Evolutionary conservation across 1,284 basidiomycete genomes (phyloP).

Genomic region (Omphalotus olearius): DNA sequence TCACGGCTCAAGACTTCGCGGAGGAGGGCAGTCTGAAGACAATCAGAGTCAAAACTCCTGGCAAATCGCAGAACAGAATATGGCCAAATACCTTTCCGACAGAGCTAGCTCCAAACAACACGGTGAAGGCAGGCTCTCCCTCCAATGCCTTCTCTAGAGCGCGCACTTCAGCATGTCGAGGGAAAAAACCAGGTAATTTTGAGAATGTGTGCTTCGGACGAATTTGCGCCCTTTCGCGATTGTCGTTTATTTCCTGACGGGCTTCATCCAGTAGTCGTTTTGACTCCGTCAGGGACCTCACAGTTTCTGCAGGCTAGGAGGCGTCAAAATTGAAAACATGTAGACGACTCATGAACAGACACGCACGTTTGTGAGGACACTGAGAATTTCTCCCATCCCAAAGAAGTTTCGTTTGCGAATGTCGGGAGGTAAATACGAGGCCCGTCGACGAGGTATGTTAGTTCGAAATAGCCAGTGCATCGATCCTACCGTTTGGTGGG

Average conservation of each 20-base stretch:
- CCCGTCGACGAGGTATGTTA: constrained; percentile 61
- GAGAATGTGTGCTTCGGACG: constrained; percentile 76
- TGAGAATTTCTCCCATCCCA: constrained; percentile 72
- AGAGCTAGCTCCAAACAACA: constrained; percentile 77
- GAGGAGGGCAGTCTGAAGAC: constrained; percentile 62
- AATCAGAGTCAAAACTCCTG: neutral
- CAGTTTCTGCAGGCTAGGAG: constrained; percentile 67
- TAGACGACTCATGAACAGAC: constrained; percentile 11
- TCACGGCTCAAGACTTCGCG: constrained; percentile 68
- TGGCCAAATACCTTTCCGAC: constrained; percentile 60
- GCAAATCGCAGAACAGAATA: neutral
- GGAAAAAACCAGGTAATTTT: constrained; percentile 67
- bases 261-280: constrained; percentile 72
- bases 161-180: constrained; percentile 60
- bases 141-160: constrained; percentile 61
- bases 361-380: constrained; percentile 71
- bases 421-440: constrained; percentile 52
- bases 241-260: constrained; percentile 65
- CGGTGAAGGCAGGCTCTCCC: constrained; percentile 72
- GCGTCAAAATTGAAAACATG: constrained; percentile 4
- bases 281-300: constrained; percentile 74
- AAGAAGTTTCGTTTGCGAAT: constrained; percentile 69
- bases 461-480: constrained; percentile 69
- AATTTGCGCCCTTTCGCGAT: constrained; percentile 58
- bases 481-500: constrained; percentile 15